Evolutionary conservation across 306 rosid species (phyloP).

Genomic region (Vachellia collinsii): DNA sequence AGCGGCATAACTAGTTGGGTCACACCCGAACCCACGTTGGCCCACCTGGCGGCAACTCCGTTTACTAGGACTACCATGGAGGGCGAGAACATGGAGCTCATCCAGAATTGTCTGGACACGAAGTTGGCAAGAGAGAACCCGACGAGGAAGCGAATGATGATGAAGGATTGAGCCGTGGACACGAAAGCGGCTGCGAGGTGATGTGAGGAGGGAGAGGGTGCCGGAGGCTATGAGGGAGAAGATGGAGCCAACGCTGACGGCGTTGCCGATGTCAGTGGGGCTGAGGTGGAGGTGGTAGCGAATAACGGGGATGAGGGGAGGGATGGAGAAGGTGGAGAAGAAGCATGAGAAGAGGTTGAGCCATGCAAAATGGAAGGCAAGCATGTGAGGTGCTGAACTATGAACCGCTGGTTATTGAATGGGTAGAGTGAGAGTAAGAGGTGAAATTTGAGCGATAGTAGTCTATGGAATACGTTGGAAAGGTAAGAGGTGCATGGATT

Average conservation of each 20-base stretch:
- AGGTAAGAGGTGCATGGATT: no score
- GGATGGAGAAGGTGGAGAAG: conserved; percentile 74
- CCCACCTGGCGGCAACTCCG: conserved; percentile 72
- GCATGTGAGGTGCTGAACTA: conserved; percentile 56
- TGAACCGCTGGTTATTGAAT: no score
- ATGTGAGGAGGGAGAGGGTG: conserved; percentile 60
- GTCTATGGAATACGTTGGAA: no score
- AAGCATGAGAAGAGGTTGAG: conserved; percentile 62
- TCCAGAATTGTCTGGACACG: conserved; percentile 71
- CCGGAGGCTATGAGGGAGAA: conserved; percentile 60
- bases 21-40: conserved; percentile 58
- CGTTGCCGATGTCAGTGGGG: conserved; percentile 42
- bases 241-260: conserved; percentile 60
- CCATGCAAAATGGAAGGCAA: conserved; percentile 71
- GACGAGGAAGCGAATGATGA: conserved; percentile 50
- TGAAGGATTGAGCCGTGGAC: conserved; percentile 49
- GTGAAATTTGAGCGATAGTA: no score
- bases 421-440: no score
- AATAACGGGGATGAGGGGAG: conserved; percentile 61
- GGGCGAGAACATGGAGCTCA: conserved; percentile 64
- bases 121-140: conserved; percentile 64
- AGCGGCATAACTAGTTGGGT: conserved; percentile 66
- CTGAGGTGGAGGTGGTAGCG: conserved; percentile 58
- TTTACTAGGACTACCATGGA: conserved; percentile 58
- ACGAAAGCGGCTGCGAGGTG: conserved; percentile 50